phyloP scores from a whole-genome alignment of 2,329 filamentous ascomycete genomes.

The Zymoseptoria crescenta region DNA sequence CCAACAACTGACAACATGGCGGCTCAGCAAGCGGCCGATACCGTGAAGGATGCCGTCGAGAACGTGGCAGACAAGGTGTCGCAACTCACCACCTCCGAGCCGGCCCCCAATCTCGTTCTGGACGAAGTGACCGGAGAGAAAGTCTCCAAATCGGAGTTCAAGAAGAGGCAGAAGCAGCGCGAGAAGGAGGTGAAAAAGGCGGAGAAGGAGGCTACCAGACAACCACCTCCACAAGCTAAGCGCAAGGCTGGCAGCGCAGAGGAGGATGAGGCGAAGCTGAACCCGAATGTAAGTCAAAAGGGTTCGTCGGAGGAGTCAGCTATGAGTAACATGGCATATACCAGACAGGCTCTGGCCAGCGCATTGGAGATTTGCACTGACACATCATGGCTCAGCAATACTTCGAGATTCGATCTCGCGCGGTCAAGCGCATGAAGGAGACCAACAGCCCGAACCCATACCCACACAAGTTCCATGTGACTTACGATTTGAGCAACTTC shows the following conservation, averaged over 20 bases:
- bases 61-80: constrained; percentile 29
- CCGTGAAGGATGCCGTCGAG: constrained; percentile 31
- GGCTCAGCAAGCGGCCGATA: constrained; percentile 29
- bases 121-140: constrained; percentile 91
- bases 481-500: constrained; percentile 75
- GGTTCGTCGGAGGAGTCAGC: not conserved
- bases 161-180: constrained; percentile 90
- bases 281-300: constrained; percentile 54
- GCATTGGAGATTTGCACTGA: not conserved
- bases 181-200: constrained; percentile 83
- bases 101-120: constrained; percentile 56
- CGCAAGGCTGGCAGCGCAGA: constrained; percentile 54
- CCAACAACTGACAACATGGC: constrained; percentile 21
- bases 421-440: constrained; percentile 67
- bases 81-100: constrained; percentile 29
- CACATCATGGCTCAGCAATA: constrained; percentile 57
- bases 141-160: constrained; percentile 56
- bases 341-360: not conserved
- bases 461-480: constrained; percentile 87
- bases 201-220: constrained; percentile 65
- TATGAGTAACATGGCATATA: not conserved
- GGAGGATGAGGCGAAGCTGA: constrained; percentile 64
- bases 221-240: constrained; percentile 49
- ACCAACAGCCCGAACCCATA: constrained; percentile 74
- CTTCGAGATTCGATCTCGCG: constrained; percentile 88